Evolutionary conservation across 768 basidiomycete genomes (phyloP), one percentile per base, ranked within the genome.

Genomic region (Dioszegia aurantiaca): DNA sequence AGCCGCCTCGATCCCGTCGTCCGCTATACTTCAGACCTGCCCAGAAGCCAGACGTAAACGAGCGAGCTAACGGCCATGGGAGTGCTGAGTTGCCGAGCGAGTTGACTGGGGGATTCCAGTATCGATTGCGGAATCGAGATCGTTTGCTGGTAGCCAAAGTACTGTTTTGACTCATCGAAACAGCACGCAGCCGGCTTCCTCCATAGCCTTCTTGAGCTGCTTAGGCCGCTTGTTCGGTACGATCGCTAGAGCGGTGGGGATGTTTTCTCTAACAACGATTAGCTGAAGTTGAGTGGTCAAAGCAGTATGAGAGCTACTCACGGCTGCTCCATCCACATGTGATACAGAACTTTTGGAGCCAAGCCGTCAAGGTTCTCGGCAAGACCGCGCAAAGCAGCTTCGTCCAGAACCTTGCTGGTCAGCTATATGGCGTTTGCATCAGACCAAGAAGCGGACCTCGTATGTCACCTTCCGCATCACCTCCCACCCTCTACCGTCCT

Each of bases 261-360:
- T 60, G 54, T 72, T 68, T 44, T 77, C 76, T 6, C 74, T 75
- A 52, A 9, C 6, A 17, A 21, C n/a, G 28, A n/a, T 52, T 30
- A 55, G 40, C 31, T 37, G 39, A n/a, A 28, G n/a, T n/a, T n/a
- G n/a, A n/a, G n/a, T n/a, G n/a, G n/a, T n/a, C n/a, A 40, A 12
- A 17, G n/a, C 10, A n/a, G 37, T 24, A 26, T 6, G 21, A 47
- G 46, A n/a, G 23, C 31, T 27, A 44, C 72, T 63, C 33, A 75
- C 74, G 76, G 76, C 43, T 75, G 68, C 59, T 77, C 76, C 27
- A 72, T 67, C 76, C 76, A 77, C 21, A 77, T 39, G 55, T 75
- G 68, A 61, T 75, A 68, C 3, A 61, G 59, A 33, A 75, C 64
- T 14, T 59, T 61, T 11, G 68, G 67, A 2, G 53, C 40, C 31